phyloP scores from a whole-genome alignment of 2,329 filamentous ascomycete genomes.

The Colletotrichum australisinense region DNA sequence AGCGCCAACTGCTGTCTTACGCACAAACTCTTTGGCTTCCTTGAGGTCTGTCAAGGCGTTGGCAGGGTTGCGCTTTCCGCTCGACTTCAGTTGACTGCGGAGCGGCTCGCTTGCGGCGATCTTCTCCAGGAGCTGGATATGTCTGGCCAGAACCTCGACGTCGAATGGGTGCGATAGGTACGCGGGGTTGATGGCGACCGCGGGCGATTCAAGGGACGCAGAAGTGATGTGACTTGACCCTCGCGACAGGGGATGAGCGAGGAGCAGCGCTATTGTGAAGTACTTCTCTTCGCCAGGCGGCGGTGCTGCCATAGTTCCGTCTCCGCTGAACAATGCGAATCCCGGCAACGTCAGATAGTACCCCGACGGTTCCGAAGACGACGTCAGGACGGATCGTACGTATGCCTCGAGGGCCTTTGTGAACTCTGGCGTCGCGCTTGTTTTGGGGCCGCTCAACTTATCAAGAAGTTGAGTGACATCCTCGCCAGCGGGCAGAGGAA shows the following conservation, averaged over 20 bases:
- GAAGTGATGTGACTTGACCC: conserved; percentile 69
- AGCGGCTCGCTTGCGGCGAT: conserved; percentile 53
- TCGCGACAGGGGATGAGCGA: conserved; percentile 71
- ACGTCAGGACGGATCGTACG: conserved; percentile 31
- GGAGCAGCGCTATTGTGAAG: conserved; percentile 66
- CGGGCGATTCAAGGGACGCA: conserved; percentile 41
- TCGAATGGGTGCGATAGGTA: conserved; percentile 68
- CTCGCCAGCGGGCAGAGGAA: conserved; percentile 37
- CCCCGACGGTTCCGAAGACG: conserved; percentile 33
- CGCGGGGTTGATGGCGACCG: conserved; percentile 59
- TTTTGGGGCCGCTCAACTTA: conserved; percentile 17
- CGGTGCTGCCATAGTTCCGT: conserved; percentile 32
- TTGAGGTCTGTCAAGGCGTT: conserved; percentile 46
- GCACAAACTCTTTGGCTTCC: conserved; percentile 48
- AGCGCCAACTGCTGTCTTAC: conserved; percentile 46
- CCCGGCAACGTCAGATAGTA: conserved; percentile 35
- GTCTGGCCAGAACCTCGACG: conserved; percentile 62
- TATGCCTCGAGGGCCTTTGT: conserved; percentile 24
- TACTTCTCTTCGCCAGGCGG: conserved; percentile 50
- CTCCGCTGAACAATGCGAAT: conserved; percentile 32
- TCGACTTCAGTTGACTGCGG: conserved; percentile 52
- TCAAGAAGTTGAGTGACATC: conserved; percentile 46
- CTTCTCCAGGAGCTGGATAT: conserved; percentile 53
- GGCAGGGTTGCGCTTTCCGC: conserved; percentile 41
- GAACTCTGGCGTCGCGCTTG: conserved; percentile 23